phyloP scores from a whole-genome alignment of 2,329 filamentous ascomycete genomes.

The Colletotrichum eremochloae region DNA sequence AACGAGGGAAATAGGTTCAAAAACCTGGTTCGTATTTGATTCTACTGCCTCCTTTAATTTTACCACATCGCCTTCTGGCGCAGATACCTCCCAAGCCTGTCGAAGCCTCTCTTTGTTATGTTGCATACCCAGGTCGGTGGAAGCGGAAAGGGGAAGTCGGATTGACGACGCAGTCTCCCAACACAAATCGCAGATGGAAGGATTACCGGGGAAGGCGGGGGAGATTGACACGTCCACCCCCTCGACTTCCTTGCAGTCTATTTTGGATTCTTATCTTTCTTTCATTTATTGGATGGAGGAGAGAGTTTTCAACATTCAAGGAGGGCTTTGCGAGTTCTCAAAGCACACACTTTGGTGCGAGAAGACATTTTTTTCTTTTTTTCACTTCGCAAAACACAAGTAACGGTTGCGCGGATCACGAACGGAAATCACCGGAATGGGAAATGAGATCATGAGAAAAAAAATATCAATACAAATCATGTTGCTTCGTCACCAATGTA shows the following conservation, averaged over 20 bases:
- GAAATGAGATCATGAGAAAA: conserved; percentile 39
- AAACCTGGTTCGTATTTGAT: conserved; percentile 39
- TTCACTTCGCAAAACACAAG: not conserved
- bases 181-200: conserved; percentile 36
- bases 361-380: conserved; percentile 3
- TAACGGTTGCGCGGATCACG: conserved; percentile 29
- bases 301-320: conserved; percentile 12
- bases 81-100: conserved; percentile 25
- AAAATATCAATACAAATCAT: conserved; percentile 16
- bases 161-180: conserved; percentile 37
- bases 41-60: conserved; percentile 33
- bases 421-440: conserved; percentile 29
- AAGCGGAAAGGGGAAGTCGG: conserved; percentile 36
- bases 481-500: conserved; percentile 40
- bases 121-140: conserved; percentile 41
- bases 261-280: conserved; percentile 28
- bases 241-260: not conserved
- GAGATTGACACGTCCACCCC: not conserved
- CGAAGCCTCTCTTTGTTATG: conserved; percentile 41
- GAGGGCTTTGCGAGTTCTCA: conserved; percentile 34
- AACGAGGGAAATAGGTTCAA: conserved; percentile 27
- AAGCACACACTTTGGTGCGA: conserved; percentile 31
- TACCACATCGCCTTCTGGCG: conserved; percentile 29
- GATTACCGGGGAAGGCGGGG: not conserved
- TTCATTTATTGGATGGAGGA: conserved; percentile 14